Evolutionary conservation across 2,329 filamentous ascomycete genomes (phyloP), one percentile per base, ranked within the genome.

Genomic region (Aureobasidium lini): DNA sequence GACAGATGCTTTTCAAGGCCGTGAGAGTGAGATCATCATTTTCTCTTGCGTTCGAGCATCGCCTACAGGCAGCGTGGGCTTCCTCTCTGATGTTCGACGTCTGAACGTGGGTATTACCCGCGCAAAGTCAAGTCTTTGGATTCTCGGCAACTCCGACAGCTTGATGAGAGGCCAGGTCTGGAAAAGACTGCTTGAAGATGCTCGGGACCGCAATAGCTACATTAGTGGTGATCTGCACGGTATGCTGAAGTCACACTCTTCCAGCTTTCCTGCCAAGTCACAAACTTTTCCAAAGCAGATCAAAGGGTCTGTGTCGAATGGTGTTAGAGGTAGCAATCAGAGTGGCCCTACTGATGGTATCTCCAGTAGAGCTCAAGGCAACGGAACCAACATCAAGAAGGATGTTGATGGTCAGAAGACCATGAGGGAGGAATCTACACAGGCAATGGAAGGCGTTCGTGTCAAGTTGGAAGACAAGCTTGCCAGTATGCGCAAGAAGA

Each of bases 81-180:
- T 99, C 84, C 87, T 99, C 82, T 89, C 90, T 58, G 94, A 99
- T 72, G 96, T 99, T 69, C 86, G 94, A 61, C 93, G 94, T 80
- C 97, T 99, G 95, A 99, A 99, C 73, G 94, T 99, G 68, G 94
- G 94, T 76, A 80, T 99, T 62, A 99, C 94, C 23, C 88, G 94
- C 79, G 95, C 94, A 5, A 96, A 96, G 73, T 96, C 90, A 9
- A 96, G 93, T 36, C 81, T 99, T 9, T 99, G 93, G 89, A 93
- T 99, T 60, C 81, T 99, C 29, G 94, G 94, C 65, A 95, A 97
- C 73, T 94, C 94, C 0, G 82, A 87, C 60, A 90, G 92, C 36
- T 80, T 99, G 56, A 79, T 87, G 28, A 88, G 95, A 69, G 94
- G 94, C 62, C 84, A 94, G 69, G 96, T 90, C 73, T 99, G 95